These are phyloP conservation scores for Niebla homalea DNA, from an alignment of 495 filamentous ascomycete genomes.

Conservation along the genomic window DNA sequence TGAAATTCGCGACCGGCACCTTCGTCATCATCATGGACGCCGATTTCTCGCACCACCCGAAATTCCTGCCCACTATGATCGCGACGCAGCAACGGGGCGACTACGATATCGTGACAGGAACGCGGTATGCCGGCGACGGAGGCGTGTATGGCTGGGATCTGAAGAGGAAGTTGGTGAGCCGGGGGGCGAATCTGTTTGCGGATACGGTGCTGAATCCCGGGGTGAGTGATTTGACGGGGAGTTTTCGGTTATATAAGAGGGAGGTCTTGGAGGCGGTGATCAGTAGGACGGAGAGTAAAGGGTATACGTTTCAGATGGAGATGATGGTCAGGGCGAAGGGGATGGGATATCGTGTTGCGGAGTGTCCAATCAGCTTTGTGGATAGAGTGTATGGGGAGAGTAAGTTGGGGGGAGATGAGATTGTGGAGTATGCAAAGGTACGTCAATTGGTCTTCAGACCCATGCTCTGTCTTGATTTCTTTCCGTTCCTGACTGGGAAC, in stretches of 20 bases:
- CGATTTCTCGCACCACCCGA: conserved; percentile 96
- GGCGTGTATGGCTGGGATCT: conserved; percentile 97
- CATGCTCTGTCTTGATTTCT: neutral
- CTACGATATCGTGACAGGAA: conserved; percentile 95
- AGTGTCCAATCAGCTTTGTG: conserved; percentile 93
- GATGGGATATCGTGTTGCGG: conserved; percentile 78
- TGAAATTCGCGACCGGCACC: conserved; percentile 77
- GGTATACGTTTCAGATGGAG: conserved; percentile 99
- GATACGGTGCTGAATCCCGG: conserved; percentile 88
- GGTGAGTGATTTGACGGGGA: conserved; percentile 92
- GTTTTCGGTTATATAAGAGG: conserved; percentile 90
- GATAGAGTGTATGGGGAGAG: conserved; percentile 91
- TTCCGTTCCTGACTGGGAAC: neutral
- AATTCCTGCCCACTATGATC: conserved; percentile 89
- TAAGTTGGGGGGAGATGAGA: conserved; percentile 89
- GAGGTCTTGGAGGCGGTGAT: conserved; percentile 76
- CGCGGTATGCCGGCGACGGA: conserved; percentile 68
- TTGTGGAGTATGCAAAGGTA: conserved; percentile 86
- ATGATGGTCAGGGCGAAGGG: conserved; percentile 88
- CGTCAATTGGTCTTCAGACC: neutral
- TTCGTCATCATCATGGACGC: conserved; percentile 99
- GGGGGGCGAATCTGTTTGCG: conserved; percentile 86
- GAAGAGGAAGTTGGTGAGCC: conserved; percentile 83
- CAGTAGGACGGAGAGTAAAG: conserved; percentile 76
- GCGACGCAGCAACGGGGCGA: conserved; percentile 50